Evolutionary conservation across 2,329 filamentous ascomycete species (phyloP), one percentile per base, ranked within the genome.

Genomic region (Rhinocladiella similis): DNA sequence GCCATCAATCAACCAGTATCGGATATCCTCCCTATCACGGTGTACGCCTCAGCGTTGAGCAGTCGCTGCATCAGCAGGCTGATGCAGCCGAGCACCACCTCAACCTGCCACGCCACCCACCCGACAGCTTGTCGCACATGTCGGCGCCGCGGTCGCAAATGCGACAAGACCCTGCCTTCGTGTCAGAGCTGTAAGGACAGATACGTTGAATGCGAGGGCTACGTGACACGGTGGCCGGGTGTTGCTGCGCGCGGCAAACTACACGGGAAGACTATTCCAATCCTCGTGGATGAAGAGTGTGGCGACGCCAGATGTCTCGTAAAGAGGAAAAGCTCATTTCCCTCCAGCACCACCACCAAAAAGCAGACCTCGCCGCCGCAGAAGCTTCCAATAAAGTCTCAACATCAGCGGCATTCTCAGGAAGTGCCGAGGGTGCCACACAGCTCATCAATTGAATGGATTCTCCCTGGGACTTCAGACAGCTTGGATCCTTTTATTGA

Each of bases 121-220:
- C 49, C 49, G 25, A 51, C 49, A 36, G 49, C 49, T 14, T 52
- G 49, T n/a, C 38, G 38, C 20, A 52, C 22, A 13, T 52, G 49
- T 35, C 49, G 49, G 39, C 49, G 49, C 39, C 49, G 49, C 5
- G 49, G 49, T 29, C 49, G 49, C 19, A 52, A 35, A 20, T 52
- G 49, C 49, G 38, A 45, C 13, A 52, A 20, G 38, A 45, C 22
- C 10, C 22, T 52, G 49, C 49, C 49, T 25, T n/a, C 20, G 1
- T 52, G 49, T 25, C 38, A 52, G 39, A 45, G 38, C 49, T 53
- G 49, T n/a, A 45, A 45, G 38, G 49, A 52, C 49, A 33, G 25
- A 27, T 45, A 22, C 7, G 22, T 45, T 16, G 36, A 43, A 29
- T 52, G 49, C 14, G 49, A 52, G 22, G 49, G 49, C 20, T 52